These are phyloP conservation scores for Petunia hybrid DNA, from an alignment of 305 asterid genomes.

Conservation along the genomic window DNA sequence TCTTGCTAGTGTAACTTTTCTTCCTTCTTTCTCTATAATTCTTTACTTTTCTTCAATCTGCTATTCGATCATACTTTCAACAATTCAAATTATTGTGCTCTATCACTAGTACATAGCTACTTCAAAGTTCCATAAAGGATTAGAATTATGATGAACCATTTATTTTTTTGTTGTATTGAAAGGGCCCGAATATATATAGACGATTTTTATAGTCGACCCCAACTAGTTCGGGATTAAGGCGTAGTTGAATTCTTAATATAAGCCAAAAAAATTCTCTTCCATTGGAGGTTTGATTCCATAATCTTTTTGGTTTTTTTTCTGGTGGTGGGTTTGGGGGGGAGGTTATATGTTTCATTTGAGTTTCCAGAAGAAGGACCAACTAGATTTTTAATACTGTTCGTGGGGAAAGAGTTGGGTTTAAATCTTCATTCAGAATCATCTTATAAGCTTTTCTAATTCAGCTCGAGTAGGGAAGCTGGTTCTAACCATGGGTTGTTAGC, in stretches of 20 bases:
- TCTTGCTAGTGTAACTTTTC: constrained; percentile 68
- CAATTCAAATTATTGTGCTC: background rate
- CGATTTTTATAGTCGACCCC: background rate
- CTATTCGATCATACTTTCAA: background rate
- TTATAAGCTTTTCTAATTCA: constrained; percentile 17
- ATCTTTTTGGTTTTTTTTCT: background rate
- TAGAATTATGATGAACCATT: background rate
- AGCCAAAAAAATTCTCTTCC: background rate
- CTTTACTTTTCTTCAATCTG: background rate
- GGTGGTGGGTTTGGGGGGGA: background rate
- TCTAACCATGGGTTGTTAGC: background rate
- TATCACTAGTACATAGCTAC: background rate
- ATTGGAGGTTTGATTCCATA: background rate
- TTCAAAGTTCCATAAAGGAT: background rate
- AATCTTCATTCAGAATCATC: constrained; percentile 6
- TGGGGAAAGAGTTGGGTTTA: background rate
- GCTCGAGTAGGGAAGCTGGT: background rate
- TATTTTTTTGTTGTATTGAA: background rate
- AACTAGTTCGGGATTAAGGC: background rate
- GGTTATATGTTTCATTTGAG: background rate
- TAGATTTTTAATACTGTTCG: background rate
- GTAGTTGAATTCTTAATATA: background rate
- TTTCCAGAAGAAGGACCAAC: background rate
- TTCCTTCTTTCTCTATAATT: constrained; percentile 40
- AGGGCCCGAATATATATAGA: background rate